Evolutionary conservation across 495 filamentous ascomycete species (phyloP).

Genomic region (Massariosphaeria phaeospora): DNA sequence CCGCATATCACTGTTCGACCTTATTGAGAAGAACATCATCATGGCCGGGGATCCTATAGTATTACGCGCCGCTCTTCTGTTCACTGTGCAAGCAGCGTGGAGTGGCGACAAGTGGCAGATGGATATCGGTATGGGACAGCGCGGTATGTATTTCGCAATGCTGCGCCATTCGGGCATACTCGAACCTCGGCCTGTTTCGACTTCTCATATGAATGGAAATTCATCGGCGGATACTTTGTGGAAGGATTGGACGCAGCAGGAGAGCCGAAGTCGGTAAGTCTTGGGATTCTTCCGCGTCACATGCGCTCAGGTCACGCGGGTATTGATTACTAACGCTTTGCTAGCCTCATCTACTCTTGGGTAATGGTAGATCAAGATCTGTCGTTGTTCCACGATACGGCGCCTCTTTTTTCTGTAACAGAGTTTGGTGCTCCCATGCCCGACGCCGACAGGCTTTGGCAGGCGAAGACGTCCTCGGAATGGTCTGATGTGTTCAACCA

Average conservation of each 20-base stretch:
- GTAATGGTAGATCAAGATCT: conserved; percentile 64
- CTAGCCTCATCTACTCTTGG: conserved; percentile 59
- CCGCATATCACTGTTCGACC: conserved; percentile 60
- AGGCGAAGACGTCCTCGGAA: conserved; percentile 39
- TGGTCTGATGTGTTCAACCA: conserved; percentile 52
- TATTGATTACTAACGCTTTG: conserved; percentile 7
- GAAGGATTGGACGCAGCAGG: conserved; percentile 54
- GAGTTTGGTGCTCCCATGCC: conserved; percentile 57
- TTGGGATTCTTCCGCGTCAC: not conserved
- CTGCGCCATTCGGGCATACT: conserved; percentile 54
- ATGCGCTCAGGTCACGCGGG: conserved; percentile 23
- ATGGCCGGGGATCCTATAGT: conserved; percentile 55
- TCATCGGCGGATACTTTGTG: conserved; percentile 48
- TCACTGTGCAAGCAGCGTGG: conserved; percentile 58
- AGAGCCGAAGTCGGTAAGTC: conserved; percentile 53
- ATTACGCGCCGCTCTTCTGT: conserved; percentile 56
- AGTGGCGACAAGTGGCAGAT: conserved; percentile 67
- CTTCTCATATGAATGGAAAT: conserved; percentile 24
- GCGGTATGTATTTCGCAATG: conserved; percentile 61
- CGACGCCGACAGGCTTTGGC: conserved; percentile 52
- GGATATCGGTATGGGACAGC: conserved; percentile 66
- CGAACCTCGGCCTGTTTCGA: conserved; percentile 43
- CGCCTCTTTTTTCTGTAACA: conserved; percentile 52
- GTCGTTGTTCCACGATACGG: conserved; percentile 57
- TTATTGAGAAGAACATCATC: conserved; percentile 60